Conservation (phyloP, 1,284 basidiomycete species). For the Lignosus rhinocerotis region DNA sequence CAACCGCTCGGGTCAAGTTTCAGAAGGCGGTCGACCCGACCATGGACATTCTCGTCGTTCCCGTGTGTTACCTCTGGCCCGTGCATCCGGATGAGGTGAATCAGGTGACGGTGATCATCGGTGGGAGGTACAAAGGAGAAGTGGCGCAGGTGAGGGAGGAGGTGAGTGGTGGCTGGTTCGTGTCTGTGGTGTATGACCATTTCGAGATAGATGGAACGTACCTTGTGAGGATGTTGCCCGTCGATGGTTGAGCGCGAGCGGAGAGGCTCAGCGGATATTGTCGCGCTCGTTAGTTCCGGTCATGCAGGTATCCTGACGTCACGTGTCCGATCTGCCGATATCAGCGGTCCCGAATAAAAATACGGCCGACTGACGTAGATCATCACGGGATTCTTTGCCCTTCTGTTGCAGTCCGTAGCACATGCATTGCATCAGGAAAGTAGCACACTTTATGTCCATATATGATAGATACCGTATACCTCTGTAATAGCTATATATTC, state of each 20-base stretch:
- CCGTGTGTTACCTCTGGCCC: constrained; percentile 17
- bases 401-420: no score
- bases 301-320: no score
- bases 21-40: constrained; percentile 7
- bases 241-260: background rate
- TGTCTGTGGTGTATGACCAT: constrained; percentile 23
- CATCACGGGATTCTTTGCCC: no score
- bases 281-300: no score
- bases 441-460: no score
- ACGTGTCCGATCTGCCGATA: no score
- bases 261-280: no score
- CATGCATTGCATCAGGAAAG: no score
- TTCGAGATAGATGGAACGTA: constrained; percentile 17
- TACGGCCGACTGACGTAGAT: no score
- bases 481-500: no score
- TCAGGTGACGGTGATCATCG: constrained; percentile 21
- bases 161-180: constrained; percentile 22
- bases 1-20: constrained; percentile 24
- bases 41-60: constrained; percentile 11
- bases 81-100: constrained; percentile 14
- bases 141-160: constrained; percentile 23
- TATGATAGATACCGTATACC: no score
- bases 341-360: no score
- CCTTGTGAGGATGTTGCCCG: constrained; percentile 12
- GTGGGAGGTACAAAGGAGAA: constrained; percentile 16